Percentiles rank a stretch among this genome's conserved stretches.
These are phyloP conservation scores for Candida alai DNA, from an alignment of 805 yeast species.

Conservation along the genomic window DNA sequence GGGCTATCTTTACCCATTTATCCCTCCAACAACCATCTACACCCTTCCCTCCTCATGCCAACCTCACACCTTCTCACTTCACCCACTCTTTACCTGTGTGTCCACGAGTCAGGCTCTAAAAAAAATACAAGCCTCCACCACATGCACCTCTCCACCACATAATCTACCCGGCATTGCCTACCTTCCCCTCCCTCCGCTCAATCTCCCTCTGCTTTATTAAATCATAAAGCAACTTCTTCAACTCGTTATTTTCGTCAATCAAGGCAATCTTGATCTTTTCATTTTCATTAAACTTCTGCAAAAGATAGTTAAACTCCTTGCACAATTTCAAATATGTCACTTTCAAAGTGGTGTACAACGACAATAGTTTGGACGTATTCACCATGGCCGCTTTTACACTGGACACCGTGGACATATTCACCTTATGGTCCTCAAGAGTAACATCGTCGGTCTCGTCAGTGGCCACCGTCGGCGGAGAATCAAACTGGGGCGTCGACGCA, in stretches of 20 bases:
- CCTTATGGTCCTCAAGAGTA: conserved; percentile 39
- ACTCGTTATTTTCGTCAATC: conserved; percentile 34
- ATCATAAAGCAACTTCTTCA: conserved; percentile 25
- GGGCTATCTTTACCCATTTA: too few species aligned
- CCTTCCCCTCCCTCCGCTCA: conserved; percentile 1
- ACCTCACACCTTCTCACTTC: too few species aligned
- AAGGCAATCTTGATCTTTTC: conserved; percentile 31
- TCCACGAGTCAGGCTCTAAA: too few species aligned
- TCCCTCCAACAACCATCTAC: too few species aligned
- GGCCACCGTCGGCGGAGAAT: conserved; percentile 2
- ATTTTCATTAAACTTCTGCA: conserved; percentile 34
- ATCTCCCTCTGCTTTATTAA: conserved; percentile 22
- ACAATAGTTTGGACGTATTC: conserved; percentile 22
- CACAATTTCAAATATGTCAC: conserved; percentile 35
- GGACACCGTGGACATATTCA: conserved; percentile 23
- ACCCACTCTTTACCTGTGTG: too few species aligned
- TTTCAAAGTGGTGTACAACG: conserved; percentile 30
- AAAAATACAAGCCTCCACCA: too few species aligned
- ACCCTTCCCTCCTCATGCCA: too few species aligned
- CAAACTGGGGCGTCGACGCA: neutral
- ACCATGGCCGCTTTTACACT: conserved; percentile 22
- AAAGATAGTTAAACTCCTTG: conserved; percentile 34
- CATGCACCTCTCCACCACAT: too few species aligned
- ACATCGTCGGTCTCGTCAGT: conserved; percentile 1
- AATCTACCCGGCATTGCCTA: neutral